These are phyloP conservation scores for Yarrowia bubula DNA, from an alignment of 805 yeast species.

Conservation along the genomic window DNA sequence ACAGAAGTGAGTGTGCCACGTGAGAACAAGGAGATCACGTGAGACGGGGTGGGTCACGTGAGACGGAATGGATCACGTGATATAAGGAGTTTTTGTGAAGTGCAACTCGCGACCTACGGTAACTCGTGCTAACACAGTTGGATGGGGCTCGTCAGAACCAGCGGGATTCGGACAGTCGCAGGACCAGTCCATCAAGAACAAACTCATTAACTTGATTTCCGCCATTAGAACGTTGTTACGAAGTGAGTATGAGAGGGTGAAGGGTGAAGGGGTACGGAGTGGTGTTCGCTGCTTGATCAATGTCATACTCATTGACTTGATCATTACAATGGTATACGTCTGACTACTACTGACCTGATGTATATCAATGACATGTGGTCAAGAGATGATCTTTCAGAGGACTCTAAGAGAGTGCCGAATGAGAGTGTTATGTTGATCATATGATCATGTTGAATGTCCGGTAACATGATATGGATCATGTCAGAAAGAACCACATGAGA, in stretches of 20 bases:
- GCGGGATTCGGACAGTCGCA: slow-evolving; percentile 46
- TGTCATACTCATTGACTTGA: too few species aligned
- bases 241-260: slow-evolving; percentile 43
- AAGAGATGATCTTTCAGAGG: too few species aligned
- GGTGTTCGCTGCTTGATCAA: too few species aligned
- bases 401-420: too few species aligned
- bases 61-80: neutral
- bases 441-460: too few species aligned
- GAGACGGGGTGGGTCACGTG: neutral
- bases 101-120: too few species aligned
- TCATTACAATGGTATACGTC: too few species aligned
- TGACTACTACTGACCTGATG: too few species aligned
- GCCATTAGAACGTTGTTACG: slow-evolving; percentile 76
- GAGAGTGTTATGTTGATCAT: too few species aligned
- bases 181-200: slow-evolving; percentile 53
- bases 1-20: slow-evolving; percentile 48
- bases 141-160: slow-evolving; percentile 45
- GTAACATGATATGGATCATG: too few species aligned
- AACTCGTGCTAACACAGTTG: slow-evolving; percentile 41
- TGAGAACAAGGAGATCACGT: neutral
- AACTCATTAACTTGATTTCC: slow-evolving; percentile 62
- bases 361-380: too few species aligned
- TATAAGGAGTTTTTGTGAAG: neutral
- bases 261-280: neutral
- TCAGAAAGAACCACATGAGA: too few species aligned